Percentiles rank a stretch among this genome's conserved stretches.
Evolutionary conservation across 352 stramenopile species (phyloP).

Genomic region (Phytophthora podocarpi): DNA sequence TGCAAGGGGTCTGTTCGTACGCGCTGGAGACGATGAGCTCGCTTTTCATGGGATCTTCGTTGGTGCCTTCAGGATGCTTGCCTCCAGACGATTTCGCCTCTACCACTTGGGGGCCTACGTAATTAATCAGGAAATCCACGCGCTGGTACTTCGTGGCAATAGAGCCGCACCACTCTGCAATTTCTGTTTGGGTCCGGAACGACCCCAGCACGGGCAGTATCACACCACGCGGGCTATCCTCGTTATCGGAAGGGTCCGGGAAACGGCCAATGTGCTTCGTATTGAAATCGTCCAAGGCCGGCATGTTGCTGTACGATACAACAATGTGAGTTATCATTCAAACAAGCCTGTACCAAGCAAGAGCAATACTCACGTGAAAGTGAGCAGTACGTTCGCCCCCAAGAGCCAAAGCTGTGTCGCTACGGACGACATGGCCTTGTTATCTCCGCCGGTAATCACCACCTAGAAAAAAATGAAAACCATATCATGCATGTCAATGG

Average conservation of each 20-base stretch:
- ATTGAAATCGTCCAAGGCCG: slow-evolving; percentile 57
- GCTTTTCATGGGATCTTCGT: slow-evolving; percentile 1
- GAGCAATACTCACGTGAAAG: slow-evolving; percentile 54
- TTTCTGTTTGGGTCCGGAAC: slow-evolving; percentile 51
- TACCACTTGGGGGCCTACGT: slow-evolving; percentile 36
- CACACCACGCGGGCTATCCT: slow-evolving; percentile 50
- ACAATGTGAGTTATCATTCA: neutral
- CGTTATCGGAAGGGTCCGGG: slow-evolving; percentile 36
- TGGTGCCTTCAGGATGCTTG: slow-evolving; percentile 3
- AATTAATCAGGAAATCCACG: slow-evolving; percentile 78
- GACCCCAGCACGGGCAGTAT: slow-evolving; percentile 62
- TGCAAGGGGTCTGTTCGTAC: slow-evolving; percentile 10
- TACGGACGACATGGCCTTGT: slow-evolving; percentile 44
- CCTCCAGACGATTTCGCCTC: slow-evolving; percentile 4
- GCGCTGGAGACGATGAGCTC: slow-evolving; percentile 16
- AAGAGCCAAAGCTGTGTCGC: slow-evolving; percentile 72
- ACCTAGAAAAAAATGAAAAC: slow-evolving; percentile 38
- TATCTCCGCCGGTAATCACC: slow-evolving; percentile 66
- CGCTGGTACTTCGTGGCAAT: slow-evolving; percentile 63
- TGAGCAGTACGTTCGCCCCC: slow-evolving; percentile 67
- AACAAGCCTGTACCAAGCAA: neutral
- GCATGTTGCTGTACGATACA: slow-evolving; percentile 36
- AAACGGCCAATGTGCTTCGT: slow-evolving; percentile 60
- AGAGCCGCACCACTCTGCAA: slow-evolving; percentile 62
- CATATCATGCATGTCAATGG: neutral